Percentiles rank a stretch among this genome's conserved stretches.
Conservation (phyloP, 2,329 filamentous ascomycete species). For the Nannizziopsis barbatae region DNA sequence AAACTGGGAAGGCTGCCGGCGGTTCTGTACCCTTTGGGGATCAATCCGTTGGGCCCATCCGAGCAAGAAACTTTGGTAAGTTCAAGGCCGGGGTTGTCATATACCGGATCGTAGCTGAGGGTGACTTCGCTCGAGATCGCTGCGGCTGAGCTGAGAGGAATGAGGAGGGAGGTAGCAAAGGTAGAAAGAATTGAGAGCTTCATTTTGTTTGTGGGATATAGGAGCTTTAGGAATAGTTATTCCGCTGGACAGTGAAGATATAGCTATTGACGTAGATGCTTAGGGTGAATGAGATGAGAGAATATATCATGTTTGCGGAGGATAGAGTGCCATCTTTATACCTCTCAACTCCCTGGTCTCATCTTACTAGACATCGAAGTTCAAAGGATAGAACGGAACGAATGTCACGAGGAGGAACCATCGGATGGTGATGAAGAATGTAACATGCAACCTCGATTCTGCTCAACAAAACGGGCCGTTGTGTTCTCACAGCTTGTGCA, state of each 20-base stretch:
- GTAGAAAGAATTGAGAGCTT: conserved; percentile 18
- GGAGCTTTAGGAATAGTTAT: neutral
- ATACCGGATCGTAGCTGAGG: conserved; percentile 62
- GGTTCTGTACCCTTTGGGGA: conserved; percentile 26
- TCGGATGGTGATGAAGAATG: neutral
- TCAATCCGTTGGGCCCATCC: conserved; percentile 28
- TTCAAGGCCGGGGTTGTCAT: conserved; percentile 50
- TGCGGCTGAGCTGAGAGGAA: conserved; percentile 18
- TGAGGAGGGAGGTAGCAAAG: conserved; percentile 16
- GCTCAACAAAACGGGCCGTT: neutral
- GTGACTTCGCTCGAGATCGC: conserved; percentile 21
- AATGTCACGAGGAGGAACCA: neutral
- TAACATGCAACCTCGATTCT: neutral
- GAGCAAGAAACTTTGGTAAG: conserved; percentile 43
- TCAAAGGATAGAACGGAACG: neutral
- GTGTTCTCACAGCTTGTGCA: conserved; percentile 7
- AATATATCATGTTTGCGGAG: no score
- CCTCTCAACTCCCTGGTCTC: neutral
- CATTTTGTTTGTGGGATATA: conserved; percentile 9
- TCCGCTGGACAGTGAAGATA: no score
- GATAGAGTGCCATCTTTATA: neutral
- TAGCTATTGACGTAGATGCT: no score
- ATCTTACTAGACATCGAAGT: no score
- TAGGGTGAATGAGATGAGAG: no score
- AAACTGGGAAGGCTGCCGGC: conserved; percentile 38